Base-by-base conservation (phyloP, 805 yeast species). In the Kodamaea neixiangensis region DNA sequence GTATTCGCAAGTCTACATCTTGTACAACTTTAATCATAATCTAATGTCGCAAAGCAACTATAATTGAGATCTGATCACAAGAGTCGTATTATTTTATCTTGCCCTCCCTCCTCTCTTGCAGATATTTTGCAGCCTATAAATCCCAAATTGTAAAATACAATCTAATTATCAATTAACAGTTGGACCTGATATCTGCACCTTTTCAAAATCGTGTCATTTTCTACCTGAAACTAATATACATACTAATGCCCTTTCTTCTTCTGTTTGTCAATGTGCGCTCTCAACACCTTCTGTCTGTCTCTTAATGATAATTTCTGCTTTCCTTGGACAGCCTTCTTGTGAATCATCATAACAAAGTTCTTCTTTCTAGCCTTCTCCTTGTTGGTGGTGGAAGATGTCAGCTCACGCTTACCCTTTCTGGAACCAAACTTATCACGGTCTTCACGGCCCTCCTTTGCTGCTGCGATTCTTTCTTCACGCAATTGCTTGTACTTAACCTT, bases 281-380 rank as follows among this genome's bases (percentile, higher is more conserved):
- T 77, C 61, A 94, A 72, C 15, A 88, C 83, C 68, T 84, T 88
- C 69, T 92, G 97, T 69, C 90, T 85, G 68, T 94, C 98, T 61
- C 97, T 80, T 61, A 94, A 76, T 51, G 97, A 89, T 79, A 87
- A 77, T 73, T 86, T 88, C 56, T 87, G 92, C 71, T 94, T 94
- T 56, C 98, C 98, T 70, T 89, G 96, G 37, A 94, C 98, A 46
- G 89, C 85, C 62, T 83, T 83, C 75, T 93, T 94, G 72, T 94
- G 99, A 60, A 94, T 89, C 93, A 89, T 89, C 99, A 94, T 94
- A 66, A 94, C 93, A 66, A 91, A 94, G 73, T 94, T 94, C 97
- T 94, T 94, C 90, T 90, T 90, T 70, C 98, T 82, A 19, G 91
- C 96, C 82, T 94, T 94, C 72, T 96, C 97, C 71, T 83, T 84